These are phyloP conservation scores for Butyriboletus pseudospeciosus DNA, from an alignment of 1,284 basidiomycete genomes.

Conservation along the genomic window DNA sequence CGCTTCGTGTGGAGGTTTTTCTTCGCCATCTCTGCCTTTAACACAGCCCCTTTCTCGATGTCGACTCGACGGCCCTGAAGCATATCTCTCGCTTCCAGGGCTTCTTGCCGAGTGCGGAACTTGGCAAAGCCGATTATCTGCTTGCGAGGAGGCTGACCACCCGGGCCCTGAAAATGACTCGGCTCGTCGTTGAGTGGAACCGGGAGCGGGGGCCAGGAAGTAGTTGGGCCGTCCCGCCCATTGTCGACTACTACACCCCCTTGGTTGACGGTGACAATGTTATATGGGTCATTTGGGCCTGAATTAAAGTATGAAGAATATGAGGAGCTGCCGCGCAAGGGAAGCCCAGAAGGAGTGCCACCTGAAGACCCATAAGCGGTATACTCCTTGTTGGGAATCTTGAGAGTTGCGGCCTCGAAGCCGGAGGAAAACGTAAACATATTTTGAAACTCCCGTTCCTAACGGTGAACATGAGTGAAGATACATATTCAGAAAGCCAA, in stretches of 20 bases:
- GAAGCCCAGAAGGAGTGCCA: conserved; percentile 34
- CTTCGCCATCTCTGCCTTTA: conserved; percentile 99
- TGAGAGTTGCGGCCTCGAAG: conserved; percentile 96
- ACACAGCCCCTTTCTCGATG: conserved; percentile 86
- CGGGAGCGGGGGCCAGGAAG: conserved; percentile 58
- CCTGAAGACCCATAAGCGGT: conserved; percentile 58
- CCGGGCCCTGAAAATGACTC: conserved; percentile 33
- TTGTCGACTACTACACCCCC: conserved; percentile 71
- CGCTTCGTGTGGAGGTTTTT: conserved; percentile 97
- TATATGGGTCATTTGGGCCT: conserved; percentile 71
- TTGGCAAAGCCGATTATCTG: conserved; percentile 99
- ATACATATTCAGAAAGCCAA: background rate
- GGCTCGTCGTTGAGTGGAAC: conserved; percentile 37
- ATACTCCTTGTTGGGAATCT: conserved; percentile 88
- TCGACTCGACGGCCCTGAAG: conserved; percentile 91
- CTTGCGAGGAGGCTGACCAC: conserved; percentile 64
- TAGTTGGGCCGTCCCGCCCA: conserved; percentile 61
- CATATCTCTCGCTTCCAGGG: conserved; percentile 82
- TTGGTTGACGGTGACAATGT: conserved; percentile 71
- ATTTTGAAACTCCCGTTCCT: conserved; percentile 99
- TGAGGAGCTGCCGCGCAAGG: conserved; percentile 31
- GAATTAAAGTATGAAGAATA: conserved; percentile 37
- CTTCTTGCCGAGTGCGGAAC: conserved; percentile 85
- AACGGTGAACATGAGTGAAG: conserved; percentile 18
- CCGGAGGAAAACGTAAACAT: conserved; percentile 97